A percentile compares a stretch with the other conserved stretches of the same genome.
Conservation (phyloP, 75 land plant species). For the Pinus albicaulis region DNA sequence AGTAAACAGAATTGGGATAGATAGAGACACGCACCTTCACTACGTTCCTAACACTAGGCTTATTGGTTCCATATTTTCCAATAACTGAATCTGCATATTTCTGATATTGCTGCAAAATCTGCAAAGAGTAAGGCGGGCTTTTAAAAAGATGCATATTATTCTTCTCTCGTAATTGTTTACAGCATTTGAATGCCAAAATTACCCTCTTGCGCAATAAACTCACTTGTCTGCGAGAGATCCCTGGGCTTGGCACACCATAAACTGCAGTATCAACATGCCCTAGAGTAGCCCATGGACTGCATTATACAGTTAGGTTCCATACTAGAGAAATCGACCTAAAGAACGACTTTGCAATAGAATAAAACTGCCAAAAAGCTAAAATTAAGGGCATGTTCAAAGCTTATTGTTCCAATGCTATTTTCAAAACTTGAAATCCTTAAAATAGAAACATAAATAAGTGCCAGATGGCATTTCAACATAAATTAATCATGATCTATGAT, state of each 20-base stretch:
- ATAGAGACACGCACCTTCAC: constrained; percentile 48
- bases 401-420: not conserved
- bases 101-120: constrained; percentile 73
- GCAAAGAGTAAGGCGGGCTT: constrained; percentile 2
- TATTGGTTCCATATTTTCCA: constrained; percentile 62
- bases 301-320: constrained; percentile 7
- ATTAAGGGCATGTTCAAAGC: not conserved
- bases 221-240: constrained; percentile 78
- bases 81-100: constrained; percentile 73
- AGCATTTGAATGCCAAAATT: not conserved
- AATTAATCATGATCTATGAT: not conserved
- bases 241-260: constrained; percentile 48
- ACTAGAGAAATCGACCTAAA: not conserved
- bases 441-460: not conserved
- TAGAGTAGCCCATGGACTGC: constrained; percentile 82
- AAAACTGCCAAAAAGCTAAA: not conserved
- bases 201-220: not conserved
- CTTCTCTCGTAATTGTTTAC: not conserved
- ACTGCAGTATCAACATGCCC: constrained; percentile 70
- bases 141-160: not conserved
- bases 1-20: constrained; percentile 5
- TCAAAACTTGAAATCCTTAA: not conserved
- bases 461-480: not conserved
- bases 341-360: not conserved
- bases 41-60: constrained; percentile 70